Conservation (phyloP, 257 asterid species). For the Capsicum chinense region DNA sequence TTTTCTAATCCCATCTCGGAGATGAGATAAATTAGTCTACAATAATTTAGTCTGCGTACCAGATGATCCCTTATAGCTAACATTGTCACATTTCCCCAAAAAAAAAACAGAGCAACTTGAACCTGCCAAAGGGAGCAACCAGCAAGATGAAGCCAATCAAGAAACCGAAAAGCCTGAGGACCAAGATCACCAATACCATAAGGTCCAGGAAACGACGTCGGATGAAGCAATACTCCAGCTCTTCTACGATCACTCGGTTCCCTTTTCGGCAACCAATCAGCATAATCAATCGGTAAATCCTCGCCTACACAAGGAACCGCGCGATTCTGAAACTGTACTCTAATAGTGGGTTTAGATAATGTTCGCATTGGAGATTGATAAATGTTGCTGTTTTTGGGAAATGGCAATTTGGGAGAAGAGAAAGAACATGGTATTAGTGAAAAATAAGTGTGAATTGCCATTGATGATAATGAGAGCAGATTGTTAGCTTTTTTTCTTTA, state of each 20-base stretch:
- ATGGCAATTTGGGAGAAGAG: slow-evolving; percentile 38
- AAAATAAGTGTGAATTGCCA: slow-evolving; percentile 44
- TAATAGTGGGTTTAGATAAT: not conserved
- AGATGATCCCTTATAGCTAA: no score
- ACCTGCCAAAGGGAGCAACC: slow-evolving; percentile 99
- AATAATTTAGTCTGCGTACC: no score
- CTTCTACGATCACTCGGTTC: slow-evolving; percentile 60
- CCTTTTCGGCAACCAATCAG: slow-evolving; percentile 65
- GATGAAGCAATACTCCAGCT: slow-evolving; percentile 92
- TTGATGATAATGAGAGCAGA: not conserved
- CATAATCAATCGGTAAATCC: slow-evolving; percentile 79
- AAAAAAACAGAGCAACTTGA: not conserved
- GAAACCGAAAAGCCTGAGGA: slow-evolving; percentile 68
- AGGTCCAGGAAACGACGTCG: slow-evolving; percentile 94
- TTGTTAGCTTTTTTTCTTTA: not conserved
- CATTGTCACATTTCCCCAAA: not conserved
- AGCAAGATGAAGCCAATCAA: slow-evolving; percentile 89
- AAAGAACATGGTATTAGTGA: slow-evolving; percentile 31
- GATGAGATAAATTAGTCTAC: no score
- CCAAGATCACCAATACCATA: slow-evolving; percentile 97
- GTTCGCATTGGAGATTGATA: slow-evolving; percentile 29
- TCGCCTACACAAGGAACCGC: slow-evolving; percentile 56
- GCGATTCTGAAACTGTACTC: slow-evolving; percentile 29
- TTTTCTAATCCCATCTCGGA: no score
- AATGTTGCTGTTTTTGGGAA: slow-evolving; percentile 16